Base-by-base conservation (phyloP, 2,329 filamentous ascomycete genomes). In the Cercospora berteroae region DNA sequence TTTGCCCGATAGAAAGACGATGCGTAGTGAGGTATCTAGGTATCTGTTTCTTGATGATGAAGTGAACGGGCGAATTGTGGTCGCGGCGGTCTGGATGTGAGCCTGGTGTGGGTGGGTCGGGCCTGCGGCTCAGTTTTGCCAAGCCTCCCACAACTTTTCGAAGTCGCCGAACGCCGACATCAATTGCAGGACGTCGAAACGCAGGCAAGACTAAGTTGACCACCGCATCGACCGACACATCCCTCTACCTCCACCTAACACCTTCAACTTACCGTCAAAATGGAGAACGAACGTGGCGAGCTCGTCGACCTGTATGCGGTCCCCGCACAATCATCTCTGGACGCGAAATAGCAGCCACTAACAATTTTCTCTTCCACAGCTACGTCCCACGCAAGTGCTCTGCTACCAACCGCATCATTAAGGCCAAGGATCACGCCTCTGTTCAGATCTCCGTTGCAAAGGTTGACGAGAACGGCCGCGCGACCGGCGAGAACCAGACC, bases 231-330 rank as follows among this genome's bases (percentile, higher is more conserved):
- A 31, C 27, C 27, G 55, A 57, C 55, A 57, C 36, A n/a, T 12
- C 33, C 7, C 23, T 48, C 58, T n/a, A 18, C n/a, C 58, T 16
- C 57, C 57, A n/a, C 44, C 62, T 57, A 61, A 25, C 60, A 61
- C 42, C 63, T 52, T 59, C 59, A 58, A 67, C 50, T 44, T 63
- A 72, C 67, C 70, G 50, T 59, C 67, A 69, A 88, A 85, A 99
- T 98, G 95, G 95, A 99, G 89, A 99, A 99, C 93, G 95, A 98
- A 88, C 93, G 93, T 87, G 94, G 94, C 87, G 93, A 98, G 86
- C 94, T 97, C 86, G 95, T 98, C 84, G 94, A 98, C 87, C 93
- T 97, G 93, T 97, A 90, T 85, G 90, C 84, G 67, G 72, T 74
- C 64, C 55, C 65, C 23, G 55, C 23, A 64, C 27, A 64, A 48